Evolutionary conservation across 1,284 basidiomycete genomes (phyloP), one percentile per base, ranked within the genome.

Genomic region (Puccinia horiana): DNA sequence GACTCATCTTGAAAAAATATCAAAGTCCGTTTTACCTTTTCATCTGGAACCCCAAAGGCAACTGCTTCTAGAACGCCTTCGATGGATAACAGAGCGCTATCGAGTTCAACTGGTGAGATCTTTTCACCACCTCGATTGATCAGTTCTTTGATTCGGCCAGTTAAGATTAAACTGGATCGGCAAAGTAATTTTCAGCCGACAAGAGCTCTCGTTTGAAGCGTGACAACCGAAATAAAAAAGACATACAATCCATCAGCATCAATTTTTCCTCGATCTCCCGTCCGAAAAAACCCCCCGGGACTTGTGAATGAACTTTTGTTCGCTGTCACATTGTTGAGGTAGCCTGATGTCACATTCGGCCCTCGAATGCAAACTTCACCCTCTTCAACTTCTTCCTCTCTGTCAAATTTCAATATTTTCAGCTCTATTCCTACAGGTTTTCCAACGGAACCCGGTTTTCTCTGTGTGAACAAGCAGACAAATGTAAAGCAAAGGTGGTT

Each of bases 41-140:
- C 72, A 83, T 88, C 86, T 1, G 87, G 87, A 42, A 87, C 85
- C 12, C 84, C 86, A 79, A 88, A 90, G 87, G 83, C 84, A 0
- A 88, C 87, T 4, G 90, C 90, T 69, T 91, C 91, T 23, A 85
- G 85, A 23, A 92, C 88, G 42, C 89, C 89, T 1, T 86, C 83
- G n/a, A 90, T 85, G 0, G 86, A 84, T 3, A 88, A 86, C 18
- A 92, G 85, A 0, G 89, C 89, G 0, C 87, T 85, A 83, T 90
- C 88, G 23, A 92, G 86, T 86, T 92, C 91, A 83, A 92, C 90
- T 0, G 91, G 91, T 8, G 90, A 90, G 82, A 92, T 90, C 83
- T 92, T 91, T 85, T 92, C 91, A 1, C 91, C 91, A 18, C 90
- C 91, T 83, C 86, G 84, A 84, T 86, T 87, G 84, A 87, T 86